Base-by-base conservation (phyloP, 2,329 filamentous ascomycete genomes). In the Thielaviopsis cerberus region DNA sequence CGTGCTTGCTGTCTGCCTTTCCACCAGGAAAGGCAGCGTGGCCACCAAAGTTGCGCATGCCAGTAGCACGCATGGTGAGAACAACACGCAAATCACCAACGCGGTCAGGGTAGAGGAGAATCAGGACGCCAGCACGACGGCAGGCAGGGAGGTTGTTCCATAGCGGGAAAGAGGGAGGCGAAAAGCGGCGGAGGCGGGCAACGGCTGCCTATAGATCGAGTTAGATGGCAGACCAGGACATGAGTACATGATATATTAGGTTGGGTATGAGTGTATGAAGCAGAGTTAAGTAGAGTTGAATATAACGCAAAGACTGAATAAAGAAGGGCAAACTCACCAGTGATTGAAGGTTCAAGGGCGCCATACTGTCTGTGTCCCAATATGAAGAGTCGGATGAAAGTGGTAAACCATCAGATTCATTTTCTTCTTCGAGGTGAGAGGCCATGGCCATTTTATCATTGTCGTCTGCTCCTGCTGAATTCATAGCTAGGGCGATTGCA, bases 11-110 rank as follows among this genome's bases (percentile, higher is more conserved):
- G 63, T 84, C 81, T 52, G 76, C 83, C 71, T 81, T 86, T 63
- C 88, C 90, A 56, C 88, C 88, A 0, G 89, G 88, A 57, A 95
- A 81, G 34, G 89, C 89, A 23, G 87, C 89, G 66, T 95, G 88
- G 24, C 88, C 88, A n/a, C 86, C 87, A 71, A 82, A 85, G 65
- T 74, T 83, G 59, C 81, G 73, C 63, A 85, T 68, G 50, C 73
- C 80, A 20, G 79, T 75, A 17, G 82, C 80, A 55, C 82, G 77
- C 78, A 85, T 83, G 17, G 82, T 85, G 61, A 85, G 75, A 30
- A 85, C 82, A 55, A 85, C 80, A 20, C 81, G 79, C 60, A 97
- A 73, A 63, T 94, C 86, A 48, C 91, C 91, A 62, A 78, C 75
- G 51, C 79, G 78, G 69, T 96, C 91, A 37, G 89, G 88, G 68